Evolutionary conservation across 768 basidiomycete species (phyloP), one percentile per base, ranked within the genome.

Genomic region (Gloeostereum incarnatum): DNA sequence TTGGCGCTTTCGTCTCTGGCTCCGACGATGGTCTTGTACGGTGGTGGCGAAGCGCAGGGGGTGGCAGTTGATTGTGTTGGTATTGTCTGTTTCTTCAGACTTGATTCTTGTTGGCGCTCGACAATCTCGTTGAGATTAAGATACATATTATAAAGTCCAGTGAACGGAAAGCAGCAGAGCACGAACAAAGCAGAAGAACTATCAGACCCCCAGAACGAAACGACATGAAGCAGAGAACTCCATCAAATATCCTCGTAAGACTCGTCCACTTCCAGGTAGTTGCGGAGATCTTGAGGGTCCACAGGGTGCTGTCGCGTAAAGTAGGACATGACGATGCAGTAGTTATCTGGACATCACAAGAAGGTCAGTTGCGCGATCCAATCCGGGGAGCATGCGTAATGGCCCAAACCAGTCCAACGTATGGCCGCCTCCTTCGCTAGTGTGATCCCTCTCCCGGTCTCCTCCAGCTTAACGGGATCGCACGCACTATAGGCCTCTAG

Each of bases 401-500:
- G n/a, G n/a, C n/a, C n/a, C 3, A 20, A 58, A 93, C 92, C 92
- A 24, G 92, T 97, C 86, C 90, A 92, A 10, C 88, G 77, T 17
- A 81, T 54, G 9, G 82, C 75, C 9, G 88, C 90, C 52, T 94
- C 89, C 44, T 82, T 86, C 3, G 85, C 88, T 10, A 92, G 65
- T 36, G 73, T 68, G 7, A 77, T 68, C 0, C 81, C 88, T 33
- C 83, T 62, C 35, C 70, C 76, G 54, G 79, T 83, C 53, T 82
- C 78, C 51, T 91, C 83, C 16, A 91, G 68, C 56, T 78, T 83
- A 31, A 65, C 71, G 0, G 91, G 91, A 58, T 96, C 88, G 39
- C 85, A 90, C 13, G 83, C 78, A 30, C 85, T 84, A 51, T 91
- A 92, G 23, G 75, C 73, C 26, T 63, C 65, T 2, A 92, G 71